Conservation (phyloP, 371 early-diverging fungal genomes). For the Mucor saturninus region DNA sequence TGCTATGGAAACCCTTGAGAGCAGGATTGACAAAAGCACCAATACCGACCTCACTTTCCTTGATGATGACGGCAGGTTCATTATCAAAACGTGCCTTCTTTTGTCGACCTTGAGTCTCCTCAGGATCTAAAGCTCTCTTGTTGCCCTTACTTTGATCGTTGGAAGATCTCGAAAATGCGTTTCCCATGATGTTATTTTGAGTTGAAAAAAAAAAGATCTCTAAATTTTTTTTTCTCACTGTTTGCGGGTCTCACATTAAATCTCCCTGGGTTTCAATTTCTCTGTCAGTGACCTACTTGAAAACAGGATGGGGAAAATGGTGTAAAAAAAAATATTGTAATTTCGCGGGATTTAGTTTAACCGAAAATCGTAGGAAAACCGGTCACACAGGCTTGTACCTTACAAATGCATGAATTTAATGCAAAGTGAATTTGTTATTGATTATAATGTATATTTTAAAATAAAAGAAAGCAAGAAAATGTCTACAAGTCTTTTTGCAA, state of each 20-base stretch:
- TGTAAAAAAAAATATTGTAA: too few species aligned
- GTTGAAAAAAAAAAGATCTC: neutral
- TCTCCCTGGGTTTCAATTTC: neutral
- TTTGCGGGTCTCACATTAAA: neutral
- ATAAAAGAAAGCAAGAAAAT: too few species aligned
- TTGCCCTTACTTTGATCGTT: constrained; percentile 9
- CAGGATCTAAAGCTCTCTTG: constrained; percentile 21
- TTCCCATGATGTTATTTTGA: constrained; percentile 23
- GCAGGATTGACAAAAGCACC: constrained; percentile 67
- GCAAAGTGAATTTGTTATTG: too few species aligned
- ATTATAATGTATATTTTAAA: too few species aligned
- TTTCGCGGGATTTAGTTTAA: too few species aligned
- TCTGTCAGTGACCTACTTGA: too few species aligned
- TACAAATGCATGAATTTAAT: too few species aligned
- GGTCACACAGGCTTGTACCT: too few species aligned
- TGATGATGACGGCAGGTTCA: constrained; percentile 4
- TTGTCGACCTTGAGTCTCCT: constrained; percentile 1
- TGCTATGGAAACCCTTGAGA: constrained; percentile 69
- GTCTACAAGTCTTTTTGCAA: too few species aligned
- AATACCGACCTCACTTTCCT: constrained; percentile 82
- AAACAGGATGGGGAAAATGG: too few species aligned
- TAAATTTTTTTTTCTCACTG: neutral
- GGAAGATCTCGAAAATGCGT: constrained; percentile 27
- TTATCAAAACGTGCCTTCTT: constrained; percentile 22
- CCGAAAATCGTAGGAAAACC: too few species aligned